Conservation (phyloP, 73 alveolate species). For the Halteria grandinella region DNA sequence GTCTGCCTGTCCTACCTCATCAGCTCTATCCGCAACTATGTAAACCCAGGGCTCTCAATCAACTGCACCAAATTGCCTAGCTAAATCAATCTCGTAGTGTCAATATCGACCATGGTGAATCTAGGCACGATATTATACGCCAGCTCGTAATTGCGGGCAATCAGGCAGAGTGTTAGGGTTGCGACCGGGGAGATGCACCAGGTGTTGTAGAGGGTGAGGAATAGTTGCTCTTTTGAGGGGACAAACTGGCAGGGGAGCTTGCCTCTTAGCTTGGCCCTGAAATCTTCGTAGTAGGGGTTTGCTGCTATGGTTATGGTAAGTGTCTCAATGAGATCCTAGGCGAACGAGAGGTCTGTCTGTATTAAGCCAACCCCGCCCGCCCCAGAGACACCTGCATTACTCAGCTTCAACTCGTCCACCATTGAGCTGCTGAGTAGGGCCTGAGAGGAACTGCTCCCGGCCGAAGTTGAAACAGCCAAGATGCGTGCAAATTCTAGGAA, state of each 20-base stretch:
- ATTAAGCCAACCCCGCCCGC: too few species aligned
- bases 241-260: not conserved
- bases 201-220: constrained; percentile 69
- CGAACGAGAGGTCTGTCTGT: constrained; percentile 30
- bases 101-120: constrained; percentile 35
- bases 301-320: constrained; percentile 56
- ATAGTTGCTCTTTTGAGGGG: constrained; percentile 51
- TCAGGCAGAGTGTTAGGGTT: constrained; percentile 72
- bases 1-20: too few species aligned
- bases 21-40: constrained; percentile 15
- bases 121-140: constrained; percentile 70
- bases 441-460: not conserved
- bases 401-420: constrained; percentile 1
- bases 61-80: constrained; percentile 59
- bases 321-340: constrained; percentile 41
- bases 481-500: constrained; percentile 58
- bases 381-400: too few species aligned
- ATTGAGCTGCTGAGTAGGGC: not conserved
- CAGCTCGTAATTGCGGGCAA: constrained; percentile 79
- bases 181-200: constrained; percentile 81
- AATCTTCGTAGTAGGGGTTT: constrained; percentile 18
- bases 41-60: not conserved
- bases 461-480: not conserved
- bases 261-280: constrained; percentile 46
- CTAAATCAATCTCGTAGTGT: constrained; percentile 62